These are phyloP conservation scores for Metschnikowia drakensbergensis DNA, from an alignment of 805 yeast genomes.

Conservation along the genomic window DNA sequence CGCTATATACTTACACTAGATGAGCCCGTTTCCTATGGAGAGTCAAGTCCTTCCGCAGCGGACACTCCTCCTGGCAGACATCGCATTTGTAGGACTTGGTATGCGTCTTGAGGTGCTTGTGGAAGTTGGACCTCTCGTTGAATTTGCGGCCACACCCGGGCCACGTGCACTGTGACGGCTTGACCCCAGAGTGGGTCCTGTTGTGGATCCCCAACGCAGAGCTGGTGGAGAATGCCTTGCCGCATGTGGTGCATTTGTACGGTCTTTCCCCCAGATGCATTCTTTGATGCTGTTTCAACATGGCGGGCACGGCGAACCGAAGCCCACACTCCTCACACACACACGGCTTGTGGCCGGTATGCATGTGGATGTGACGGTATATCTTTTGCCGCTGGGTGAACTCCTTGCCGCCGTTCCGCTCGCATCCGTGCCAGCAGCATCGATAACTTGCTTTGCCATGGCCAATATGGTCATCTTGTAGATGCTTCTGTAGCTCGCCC, in stretches of 20 bases:
- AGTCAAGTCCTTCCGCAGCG: conserved; percentile 37
- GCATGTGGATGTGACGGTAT: conserved; percentile 81
- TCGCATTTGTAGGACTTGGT: conserved; percentile 49
- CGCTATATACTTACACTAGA: neutral
- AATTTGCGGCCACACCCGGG: conserved; percentile 82
- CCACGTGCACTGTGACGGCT: conserved; percentile 74
- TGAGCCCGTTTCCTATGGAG: conserved; percentile 29
- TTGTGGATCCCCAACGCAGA: conserved; percentile 79
- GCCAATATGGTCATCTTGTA: conserved; percentile 65
- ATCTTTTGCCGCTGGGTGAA: conserved; percentile 85
- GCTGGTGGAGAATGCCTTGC: conserved; percentile 75
- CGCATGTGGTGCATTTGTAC: conserved; percentile 66
- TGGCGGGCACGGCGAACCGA: conserved; percentile 70
- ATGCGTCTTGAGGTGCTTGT: conserved; percentile 85
- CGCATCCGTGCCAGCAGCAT: conserved; percentile 80
- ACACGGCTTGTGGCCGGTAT: conserved; percentile 80
- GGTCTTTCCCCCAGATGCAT: conserved; percentile 92
- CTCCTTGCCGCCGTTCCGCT: conserved; percentile 50
- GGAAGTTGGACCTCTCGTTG: conserved; percentile 83
- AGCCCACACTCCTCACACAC: conserved; percentile 67
- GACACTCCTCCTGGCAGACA: conserved; percentile 51
- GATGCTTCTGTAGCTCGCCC: conserved; percentile 66
- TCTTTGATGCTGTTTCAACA: conserved; percentile 76
- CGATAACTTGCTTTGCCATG: conserved; percentile 64
- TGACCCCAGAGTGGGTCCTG: conserved; percentile 86